Evolutionary conservation across 352 stramenopile genomes (phyloP), one percentile per base, ranked within the genome.

Genomic region (Pythium insidiosum): DNA sequence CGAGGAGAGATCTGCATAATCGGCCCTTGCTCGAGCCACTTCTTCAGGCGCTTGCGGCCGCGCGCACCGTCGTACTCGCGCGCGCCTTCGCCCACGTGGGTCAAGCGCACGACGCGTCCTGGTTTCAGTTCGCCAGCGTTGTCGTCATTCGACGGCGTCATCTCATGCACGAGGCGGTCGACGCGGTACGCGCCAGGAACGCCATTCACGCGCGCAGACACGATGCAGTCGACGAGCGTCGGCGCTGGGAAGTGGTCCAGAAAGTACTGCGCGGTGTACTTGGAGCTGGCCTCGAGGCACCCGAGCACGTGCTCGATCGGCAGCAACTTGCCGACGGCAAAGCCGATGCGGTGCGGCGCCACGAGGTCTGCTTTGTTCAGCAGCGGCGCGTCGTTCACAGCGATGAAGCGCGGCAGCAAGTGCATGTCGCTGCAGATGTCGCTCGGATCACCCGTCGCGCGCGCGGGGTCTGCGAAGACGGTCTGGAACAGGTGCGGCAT

Each of bases 341-440:
- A 92, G 15, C 82, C 82, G n/a, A 94, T 78, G 31, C 81, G 78
- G 24, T 90, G 74, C 2, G 77, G 63, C 7, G 73, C 78, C 13
- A 76, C 20, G 30, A 91, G 52, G 40, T 89, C 73, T 39, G 69
- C 51, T 12, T 60, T 63, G 61, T 87, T 70, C n/a, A 88, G 48
- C 37, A 86, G 36, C 15, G 71, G 72, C 21, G 71, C 44, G 34
- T 86, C 71, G 15, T 84, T 68, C 25, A 84, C 46, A 10, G 74
- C 73, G 46, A 94, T 72, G 57, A 94, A 94, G 21, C 82, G 79
- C 2, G 82, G 82, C 26, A 90, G 61, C 26, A 94, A 56, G 53
- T 94, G 82, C 19, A 85, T 88, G 47, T 88, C 77, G 1, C 64
- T 66, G 56, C 78, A 89, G 31, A 80, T 70, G 41, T 88, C 67